Evolutionary conservation across 495 filamentous ascomycete species (phyloP), one percentile per base, ranked within the genome.

Genomic region (Neurospora hispaniola): DNA sequence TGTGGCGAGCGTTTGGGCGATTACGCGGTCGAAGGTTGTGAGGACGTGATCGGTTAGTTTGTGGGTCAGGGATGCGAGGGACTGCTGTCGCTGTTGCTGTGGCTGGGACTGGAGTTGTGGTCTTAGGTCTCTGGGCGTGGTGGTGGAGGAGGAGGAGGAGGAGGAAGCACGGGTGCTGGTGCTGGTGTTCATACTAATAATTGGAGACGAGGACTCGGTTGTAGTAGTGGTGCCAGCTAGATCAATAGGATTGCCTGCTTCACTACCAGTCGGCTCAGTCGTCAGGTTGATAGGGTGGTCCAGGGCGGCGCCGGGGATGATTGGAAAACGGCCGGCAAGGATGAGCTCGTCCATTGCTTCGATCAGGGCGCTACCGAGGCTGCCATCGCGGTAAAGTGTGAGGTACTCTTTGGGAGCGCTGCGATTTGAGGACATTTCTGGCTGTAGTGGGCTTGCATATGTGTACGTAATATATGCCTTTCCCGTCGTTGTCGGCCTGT

Each of bases 381-480:
- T 69, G 18, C 71, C 71, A 27, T 27, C 66, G 27, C 71, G 71
- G 71, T 69, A 72, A 66, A 72, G 54, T 8, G 23, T 62, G 23
- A 62, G 6, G 3, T 62, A 31, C 23, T 35, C 54, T 4, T 48
- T 54, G 4, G n/a, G 46, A 0, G 10, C n/a, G 4, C 46, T 54
- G 46, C 4, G 10, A 0, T 62, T 5, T 62, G 20, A 2, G 3
- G 48, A 2, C 48, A 62, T 62, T 62, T 0, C 31, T 5, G 6
- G 27, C 23, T 27, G 23, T 16, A 16, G 23, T 62, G 7, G 6
- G 54, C 1, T 8, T 16, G 12, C 5, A 23, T 62, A 5, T 31
- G 10, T 62, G 54, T 12, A 16, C 12, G 39, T 39, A 39, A 8
- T 62, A 31, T 62, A 0, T 16, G 11, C 5, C 23, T 3, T 16